Evolutionary conservation across 2,329 filamentous ascomycete genomes (phyloP), one percentile per base, ranked within the genome.

Genomic region (Chalaropsis thielavioides): DNA sequence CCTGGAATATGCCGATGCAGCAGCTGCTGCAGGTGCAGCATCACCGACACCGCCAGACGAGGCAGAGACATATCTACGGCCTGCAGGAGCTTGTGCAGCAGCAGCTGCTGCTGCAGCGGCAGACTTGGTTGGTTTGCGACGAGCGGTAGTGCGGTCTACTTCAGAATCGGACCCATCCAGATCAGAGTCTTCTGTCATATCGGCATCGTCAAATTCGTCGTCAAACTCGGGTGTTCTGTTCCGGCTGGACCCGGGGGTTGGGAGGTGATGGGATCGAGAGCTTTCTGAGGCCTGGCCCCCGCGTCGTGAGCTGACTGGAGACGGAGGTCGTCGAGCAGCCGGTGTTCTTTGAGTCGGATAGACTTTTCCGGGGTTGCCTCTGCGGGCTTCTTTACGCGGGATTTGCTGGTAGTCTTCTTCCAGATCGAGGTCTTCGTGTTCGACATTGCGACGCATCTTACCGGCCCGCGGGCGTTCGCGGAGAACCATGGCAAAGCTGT

Each of bases 141-240:
- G 8, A 8, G 31, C 19, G 24, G 43, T 41, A 17, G 51, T 22
- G 8, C 24, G 13, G 3, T 54, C 60, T n/a, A 60, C 41, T 17
- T 63, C 59, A 8, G 38, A 40, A 15, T 66, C 49, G 40, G 49
- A 41, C n/a, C 41, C 64, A 22, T 63, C 41, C 5, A 49, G 59
- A 15, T 63, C 64, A 4, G 63, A 62, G 38, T 63, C 66, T 38
- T 62, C 62, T 2, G 62, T 56, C 51, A 56, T 64, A n/a, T 64
- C 44, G 15, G 46, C 43, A 7, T 63, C 51, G 27, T 56, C 27
- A n/a, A 60, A 61, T 43, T 67, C 62, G 27, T 46, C 56, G 24
- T 64, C 62, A 31, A 59, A 59, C n/a, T 67, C 59, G 46, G 66
- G 66, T 11, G 66, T 67, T 22, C 62, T 49, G 40, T 67, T 61